These are phyloP conservation scores for Eleusine indica DNA, from an alignment of 176 grass and related monocot genomes.

Conservation along the genomic window DNA sequence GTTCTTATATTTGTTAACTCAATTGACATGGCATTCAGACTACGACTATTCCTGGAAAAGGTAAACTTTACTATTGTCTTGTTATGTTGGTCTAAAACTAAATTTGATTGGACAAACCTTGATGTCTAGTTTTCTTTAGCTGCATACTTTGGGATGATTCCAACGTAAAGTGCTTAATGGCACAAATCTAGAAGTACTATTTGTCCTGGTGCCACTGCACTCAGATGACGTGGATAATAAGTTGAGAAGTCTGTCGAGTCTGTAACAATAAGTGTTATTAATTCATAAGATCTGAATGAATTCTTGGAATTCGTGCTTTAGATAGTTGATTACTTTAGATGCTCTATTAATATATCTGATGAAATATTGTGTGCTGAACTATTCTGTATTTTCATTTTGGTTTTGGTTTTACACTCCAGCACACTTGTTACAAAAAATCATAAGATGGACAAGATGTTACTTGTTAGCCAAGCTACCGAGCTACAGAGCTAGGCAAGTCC, in stretches of 20 bases:
- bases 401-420: background rate
- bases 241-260: background rate
- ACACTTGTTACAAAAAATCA: background rate
- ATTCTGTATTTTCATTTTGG: background rate
- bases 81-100: background rate
- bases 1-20: constrained; percentile 96
- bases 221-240: background rate
- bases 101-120: background rate
- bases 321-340: background rate
- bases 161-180: constrained; percentile 14
- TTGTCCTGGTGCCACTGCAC: constrained; percentile 1
- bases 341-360: background rate
- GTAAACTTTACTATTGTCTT: constrained; percentile 45
- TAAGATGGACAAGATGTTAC: background rate
- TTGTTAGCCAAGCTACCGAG: background rate
- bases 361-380: background rate
- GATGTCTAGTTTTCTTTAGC: background rate
- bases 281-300: background rate
- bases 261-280: constrained; percentile 18
- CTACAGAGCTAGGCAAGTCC: background rate
- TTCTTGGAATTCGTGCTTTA: background rate
- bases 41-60: constrained; percentile 90
- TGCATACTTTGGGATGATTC: background rate
- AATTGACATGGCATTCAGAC: constrained; percentile 92
- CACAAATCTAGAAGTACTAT: background rate